A percentile compares a stretch with the other conserved stretches of the same genome.
These are phyloP conservation scores for Albizia julibrissin DNA, from an alignment of 306 rosid genomes.

Conservation along the genomic window DNA sequence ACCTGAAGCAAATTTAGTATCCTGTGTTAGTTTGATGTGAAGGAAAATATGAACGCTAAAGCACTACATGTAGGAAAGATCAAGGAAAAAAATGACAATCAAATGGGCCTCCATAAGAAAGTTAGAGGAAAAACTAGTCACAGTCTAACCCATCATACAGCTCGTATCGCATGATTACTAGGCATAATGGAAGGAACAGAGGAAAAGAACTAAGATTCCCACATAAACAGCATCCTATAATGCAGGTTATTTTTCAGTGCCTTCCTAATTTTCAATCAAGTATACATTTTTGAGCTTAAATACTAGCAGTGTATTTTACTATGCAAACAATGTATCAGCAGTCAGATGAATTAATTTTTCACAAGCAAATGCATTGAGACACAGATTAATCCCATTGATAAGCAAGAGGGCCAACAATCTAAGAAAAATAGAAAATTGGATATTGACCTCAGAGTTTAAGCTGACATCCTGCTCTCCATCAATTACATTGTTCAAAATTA, in stretches of 20 bases:
- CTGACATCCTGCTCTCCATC: conserved; percentile 50
- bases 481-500: conserved; percentile 54
- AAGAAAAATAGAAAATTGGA: conserved; percentile 13
- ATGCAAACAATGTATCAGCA: conserved; percentile 27
- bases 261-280: conserved; percentile 12
- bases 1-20: conserved; percentile 54
- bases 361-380: conserved; percentile 15
- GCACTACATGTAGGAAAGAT: conserved; percentile 13
- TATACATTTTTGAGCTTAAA: neutral
- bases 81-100: conserved; percentile 5
- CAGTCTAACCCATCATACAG: conserved; percentile 8
- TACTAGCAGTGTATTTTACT: neutral
- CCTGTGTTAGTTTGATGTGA: conserved; percentile 1
- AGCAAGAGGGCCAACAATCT: conserved; percentile 11
- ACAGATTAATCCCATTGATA: conserved; percentile 11
- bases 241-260: conserved; percentile 12
- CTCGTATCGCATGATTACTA: neutral
- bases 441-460: conserved; percentile 71
- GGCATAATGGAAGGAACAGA: conserved; percentile 2
- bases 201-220: conserved; percentile 1
- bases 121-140: neutral
- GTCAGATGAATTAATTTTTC: conserved; percentile 13
- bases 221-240: neutral
- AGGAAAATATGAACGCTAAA: conserved; percentile 12
- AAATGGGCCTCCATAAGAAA: neutral